These are phyloP conservation scores for Cucumis cinereus DNA, from an alignment of 306 rosid genomes.

Conservation along the genomic window DNA sequence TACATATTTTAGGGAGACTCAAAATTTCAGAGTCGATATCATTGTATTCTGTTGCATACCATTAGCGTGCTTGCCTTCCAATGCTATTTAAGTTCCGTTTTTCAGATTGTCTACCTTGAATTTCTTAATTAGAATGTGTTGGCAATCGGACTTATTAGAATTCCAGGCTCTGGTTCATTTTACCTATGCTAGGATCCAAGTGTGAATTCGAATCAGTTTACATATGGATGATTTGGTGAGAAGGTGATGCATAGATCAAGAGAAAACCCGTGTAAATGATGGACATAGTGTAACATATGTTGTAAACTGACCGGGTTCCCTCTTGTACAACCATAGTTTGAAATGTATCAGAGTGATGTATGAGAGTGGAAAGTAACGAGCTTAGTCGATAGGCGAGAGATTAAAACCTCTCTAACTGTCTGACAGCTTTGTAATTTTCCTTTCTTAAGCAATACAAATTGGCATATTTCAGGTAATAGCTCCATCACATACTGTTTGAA, in stretches of 20 bases:
- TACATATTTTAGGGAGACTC: not conserved
- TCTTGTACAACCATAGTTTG: not conserved
- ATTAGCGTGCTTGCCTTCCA: no score
- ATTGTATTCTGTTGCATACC: no score
- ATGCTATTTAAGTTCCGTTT: not conserved
- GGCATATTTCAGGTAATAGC: not conserved
- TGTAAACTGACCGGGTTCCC: not conserved
- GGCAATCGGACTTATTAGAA: not conserved
- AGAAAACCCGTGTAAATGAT: not conserved
- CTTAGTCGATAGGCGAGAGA: not conserved
- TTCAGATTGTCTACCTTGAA: not conserved
- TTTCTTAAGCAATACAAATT: not conserved
- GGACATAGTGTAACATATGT: not conserved
- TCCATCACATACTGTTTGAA: not conserved
- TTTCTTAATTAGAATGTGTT: not conserved
- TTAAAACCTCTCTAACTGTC: not conserved
- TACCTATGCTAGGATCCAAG: not conserved
- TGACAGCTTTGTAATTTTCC: not conserved
- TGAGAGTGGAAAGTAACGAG: not conserved
- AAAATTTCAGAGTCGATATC: not conserved
- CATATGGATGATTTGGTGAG: not conserved
- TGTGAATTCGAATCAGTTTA: not conserved
- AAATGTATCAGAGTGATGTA: not conserved
- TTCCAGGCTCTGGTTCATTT: not conserved
- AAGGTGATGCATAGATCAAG: not conserved